These are phyloP conservation scores for Penicillium nordicum DNA, from an alignment of 2,329 filamentous ascomycete species.

Conservation along the genomic window DNA sequence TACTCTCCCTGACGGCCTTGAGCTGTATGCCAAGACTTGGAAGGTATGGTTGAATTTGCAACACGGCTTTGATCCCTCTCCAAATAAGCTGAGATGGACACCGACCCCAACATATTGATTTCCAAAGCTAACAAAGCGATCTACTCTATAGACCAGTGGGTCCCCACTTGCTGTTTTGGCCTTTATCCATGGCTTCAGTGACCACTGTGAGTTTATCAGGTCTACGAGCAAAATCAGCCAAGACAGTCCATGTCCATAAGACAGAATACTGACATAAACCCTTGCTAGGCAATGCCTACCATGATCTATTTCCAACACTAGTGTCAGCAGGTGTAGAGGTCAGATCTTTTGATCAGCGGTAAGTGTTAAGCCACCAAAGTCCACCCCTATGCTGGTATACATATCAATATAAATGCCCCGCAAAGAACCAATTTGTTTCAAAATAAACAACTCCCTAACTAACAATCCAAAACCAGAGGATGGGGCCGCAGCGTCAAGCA, in stretches of 20 bases:
- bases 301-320: slow-evolving; percentile 68
- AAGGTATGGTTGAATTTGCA: slow-evolving; percentile 44
- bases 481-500: slow-evolving; percentile 73
- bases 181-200: slow-evolving; percentile 86
- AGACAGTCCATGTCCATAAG: background rate
- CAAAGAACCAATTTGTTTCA: background rate
- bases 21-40: slow-evolving; percentile 62
- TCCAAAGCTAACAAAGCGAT: background rate
- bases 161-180: slow-evolving; percentile 65
- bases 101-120: background rate
- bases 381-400: background rate
- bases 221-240: background rate
- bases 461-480: slow-evolving; percentile 47
- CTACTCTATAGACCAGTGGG: slow-evolving; percentile 2
- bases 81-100: background rate
- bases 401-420: background rate
- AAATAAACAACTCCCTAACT: background rate
- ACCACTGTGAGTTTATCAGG: slow-evolving; percentile 56
- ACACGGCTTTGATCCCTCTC: background rate
- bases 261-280: background rate
- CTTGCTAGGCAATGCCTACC: slow-evolving; percentile 66
- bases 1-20: slow-evolving; percentile 50
- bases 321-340: slow-evolving; percentile 70
- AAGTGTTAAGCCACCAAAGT: slow-evolving; percentile 5
- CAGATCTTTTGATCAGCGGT: slow-evolving; percentile 74